phyloP scores from a whole-genome alignment of 2,329 filamentous ascomycete species.

The Ceratocystis eucalypticola region DNA sequence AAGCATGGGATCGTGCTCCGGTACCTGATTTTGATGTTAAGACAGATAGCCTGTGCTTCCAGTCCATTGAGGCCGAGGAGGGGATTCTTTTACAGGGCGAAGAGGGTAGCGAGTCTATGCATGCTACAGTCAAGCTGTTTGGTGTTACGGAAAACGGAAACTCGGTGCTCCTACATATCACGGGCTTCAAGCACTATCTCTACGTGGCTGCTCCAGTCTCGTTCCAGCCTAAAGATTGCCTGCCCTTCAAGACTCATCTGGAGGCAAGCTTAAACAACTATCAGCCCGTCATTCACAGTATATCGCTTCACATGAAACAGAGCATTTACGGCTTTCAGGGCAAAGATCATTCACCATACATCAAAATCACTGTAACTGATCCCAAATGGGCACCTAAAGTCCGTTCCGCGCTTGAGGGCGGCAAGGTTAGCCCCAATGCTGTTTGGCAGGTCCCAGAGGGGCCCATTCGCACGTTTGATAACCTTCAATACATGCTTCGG shows the following conservation, averaged over 20 bases:
- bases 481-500: slow-evolving; percentile 81
- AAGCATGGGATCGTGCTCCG: slow-evolving; percentile 64
- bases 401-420: slow-evolving; percentile 59
- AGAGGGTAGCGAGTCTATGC: slow-evolving; percentile 23
- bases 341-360: slow-evolving; percentile 78
- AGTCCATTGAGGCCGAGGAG: slow-evolving; percentile 92
- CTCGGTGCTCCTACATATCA: slow-evolving; percentile 89
- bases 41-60: slow-evolving; percentile 66
- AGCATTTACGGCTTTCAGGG: slow-evolving; percentile 92
- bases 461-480: slow-evolving; percentile 84
- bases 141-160: slow-evolving; percentile 75
- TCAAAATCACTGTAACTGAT: slow-evolving; percentile 87
- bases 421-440: slow-evolving; percentile 74
- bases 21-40: slow-evolving; percentile 40
- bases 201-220: slow-evolving; percentile 78
- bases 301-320: slow-evolving; percentile 71
- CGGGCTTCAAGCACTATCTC: slow-evolving; percentile 89
- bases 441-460: slow-evolving; percentile 60
- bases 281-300: slow-evolving; percentile 61
- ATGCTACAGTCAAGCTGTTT: slow-evolving; percentile 74
- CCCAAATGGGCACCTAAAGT: slow-evolving; percentile 71
- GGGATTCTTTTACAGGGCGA: slow-evolving; percentile 61
- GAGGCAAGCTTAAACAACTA: slow-evolving; percentile 65
- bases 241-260: slow-evolving; percentile 64
- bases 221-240: slow-evolving; percentile 67